Evolutionary conservation across 306 rosid species (phyloP).

Genomic region (Prunus dulcis): DNA sequence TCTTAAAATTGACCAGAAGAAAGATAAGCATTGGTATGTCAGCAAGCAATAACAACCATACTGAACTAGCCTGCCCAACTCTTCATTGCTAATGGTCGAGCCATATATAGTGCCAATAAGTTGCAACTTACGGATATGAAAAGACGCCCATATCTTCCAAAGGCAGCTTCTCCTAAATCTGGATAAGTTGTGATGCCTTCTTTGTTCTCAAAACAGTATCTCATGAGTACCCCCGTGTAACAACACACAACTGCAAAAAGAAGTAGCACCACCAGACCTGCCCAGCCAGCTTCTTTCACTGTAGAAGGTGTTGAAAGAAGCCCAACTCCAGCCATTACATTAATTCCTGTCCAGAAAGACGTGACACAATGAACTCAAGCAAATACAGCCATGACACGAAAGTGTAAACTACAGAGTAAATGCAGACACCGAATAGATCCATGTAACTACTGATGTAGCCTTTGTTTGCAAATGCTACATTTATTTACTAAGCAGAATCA

Average conservation of each 20-base stretch:
- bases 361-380: conserved; percentile 9
- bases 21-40: background rate
- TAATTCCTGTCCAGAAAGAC: conserved; percentile 49
- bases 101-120: background rate
- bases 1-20: background rate
- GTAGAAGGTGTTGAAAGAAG: conserved; percentile 74
- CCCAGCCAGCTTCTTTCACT: conserved; percentile 78
- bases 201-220: conserved; percentile 63
- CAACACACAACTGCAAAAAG: conserved; percentile 68
- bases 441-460: background rate
- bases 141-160: conserved; percentile 70
- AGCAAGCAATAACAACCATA: background rate
- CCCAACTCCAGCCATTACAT: conserved; percentile 84
- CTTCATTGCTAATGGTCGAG: background rate
- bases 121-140: conserved; percentile 58
- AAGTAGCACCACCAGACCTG: conserved; percentile 55
- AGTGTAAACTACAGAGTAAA: background rate
- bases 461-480: background rate
- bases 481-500: background rate
- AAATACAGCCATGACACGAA: background rate
- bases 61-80: background rate
- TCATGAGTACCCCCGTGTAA: conserved; percentile 81
- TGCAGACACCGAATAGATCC: background rate
- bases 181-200: conserved; percentile 63
- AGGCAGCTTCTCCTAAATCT: conserved; percentile 89